Evolutionary conservation across 2,329 filamentous ascomycete genomes (phyloP).

Genomic region (Trichoderma hamatum): DNA sequence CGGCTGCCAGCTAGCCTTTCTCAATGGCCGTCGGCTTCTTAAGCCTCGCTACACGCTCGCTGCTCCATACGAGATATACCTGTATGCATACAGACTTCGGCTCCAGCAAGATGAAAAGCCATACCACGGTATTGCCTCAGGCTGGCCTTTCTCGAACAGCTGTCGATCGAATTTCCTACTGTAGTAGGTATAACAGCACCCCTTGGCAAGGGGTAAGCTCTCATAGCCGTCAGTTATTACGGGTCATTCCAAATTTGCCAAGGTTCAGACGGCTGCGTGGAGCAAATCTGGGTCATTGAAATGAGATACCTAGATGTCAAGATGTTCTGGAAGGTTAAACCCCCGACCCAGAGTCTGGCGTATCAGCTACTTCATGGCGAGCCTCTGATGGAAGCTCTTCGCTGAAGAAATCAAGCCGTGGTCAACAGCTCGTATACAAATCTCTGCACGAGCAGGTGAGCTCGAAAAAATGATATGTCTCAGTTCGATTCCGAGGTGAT

Average conservation of each 20-base stretch:
- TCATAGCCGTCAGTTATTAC: slow-evolving; percentile 1
- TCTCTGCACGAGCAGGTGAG: background rate
- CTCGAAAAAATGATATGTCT: background rate
- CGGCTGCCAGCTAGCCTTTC: background rate
- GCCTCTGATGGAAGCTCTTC: background rate
- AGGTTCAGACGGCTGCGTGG: slow-evolving; percentile 5
- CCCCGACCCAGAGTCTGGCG: background rate
- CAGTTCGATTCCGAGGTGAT: background rate
- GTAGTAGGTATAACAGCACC: background rate
- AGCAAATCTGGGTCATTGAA: slow-evolving; percentile 20
- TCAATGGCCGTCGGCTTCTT: background rate
- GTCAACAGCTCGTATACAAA: background rate
- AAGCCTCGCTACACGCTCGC: background rate
- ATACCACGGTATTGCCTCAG: background rate
- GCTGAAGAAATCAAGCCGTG: no score
- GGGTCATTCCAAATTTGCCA: slow-evolving; percentile 8
- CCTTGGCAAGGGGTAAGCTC: slow-evolving; percentile 4
- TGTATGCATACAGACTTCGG: background rate
- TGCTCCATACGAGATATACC: background rate
- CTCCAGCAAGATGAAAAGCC: background rate
- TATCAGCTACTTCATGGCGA: background rate
- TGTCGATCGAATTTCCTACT: slow-evolving; percentile 13
- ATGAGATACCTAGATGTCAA: slow-evolving; percentile 17
- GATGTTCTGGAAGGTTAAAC: slow-evolving; percentile 23
- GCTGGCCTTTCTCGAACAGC: background rate